Evolutionary conservation across 192 early-diverging fungal species (phyloP), one percentile per base, ranked within the genome.

Genomic region (Podila epicladia): DNA sequence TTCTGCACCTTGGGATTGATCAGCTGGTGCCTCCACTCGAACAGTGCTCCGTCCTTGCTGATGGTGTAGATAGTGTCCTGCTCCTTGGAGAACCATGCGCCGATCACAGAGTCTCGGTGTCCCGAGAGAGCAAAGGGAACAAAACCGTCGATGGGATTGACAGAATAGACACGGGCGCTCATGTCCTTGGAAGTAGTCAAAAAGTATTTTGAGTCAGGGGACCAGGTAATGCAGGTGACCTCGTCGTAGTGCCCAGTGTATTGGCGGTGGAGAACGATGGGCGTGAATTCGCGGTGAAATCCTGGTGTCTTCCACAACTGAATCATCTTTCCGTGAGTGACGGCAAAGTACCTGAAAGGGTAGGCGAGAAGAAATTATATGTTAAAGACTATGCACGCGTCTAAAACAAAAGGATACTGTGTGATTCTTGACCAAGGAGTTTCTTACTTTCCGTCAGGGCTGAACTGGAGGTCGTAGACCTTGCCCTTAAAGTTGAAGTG

Each of bases 231-330:
- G 29, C 82, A 84, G 15, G 88, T 91, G 12, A 99, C 91, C 63
- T 96, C 93, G 74, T 99, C 97, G 71, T 89, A 94, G 70, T 94
- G 93, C 24, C 95, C 96, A 19, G 93, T 86, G 61, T 92, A 92
- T 26, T 83, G 90, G 41, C 91, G 88, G 75, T 95, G 93, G 68
- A 98, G 83, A 32, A 94, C 91, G 82, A 99, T 94, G 20, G 97
- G 96, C 7, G 94, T 88, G 73, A 97, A 98, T 86, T 99, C 97
- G 69, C 93, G 87, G 33, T 92, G 91, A 78, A 91, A 93, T 65
- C 95, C 94, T 31, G 98, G 98, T 28, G 97, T 94, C 74, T 90
- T 88, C 97, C 97, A 99, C 33, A 98, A 86, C 75, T 98, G 92
- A 53, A 97, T 84, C 33, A 90, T 86, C 71, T 93, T 94, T 69